These are phyloP conservation scores for Cardiospermum halicacabum DNA, from an alignment of 345 rosid species.

Conservation along the genomic window DNA sequence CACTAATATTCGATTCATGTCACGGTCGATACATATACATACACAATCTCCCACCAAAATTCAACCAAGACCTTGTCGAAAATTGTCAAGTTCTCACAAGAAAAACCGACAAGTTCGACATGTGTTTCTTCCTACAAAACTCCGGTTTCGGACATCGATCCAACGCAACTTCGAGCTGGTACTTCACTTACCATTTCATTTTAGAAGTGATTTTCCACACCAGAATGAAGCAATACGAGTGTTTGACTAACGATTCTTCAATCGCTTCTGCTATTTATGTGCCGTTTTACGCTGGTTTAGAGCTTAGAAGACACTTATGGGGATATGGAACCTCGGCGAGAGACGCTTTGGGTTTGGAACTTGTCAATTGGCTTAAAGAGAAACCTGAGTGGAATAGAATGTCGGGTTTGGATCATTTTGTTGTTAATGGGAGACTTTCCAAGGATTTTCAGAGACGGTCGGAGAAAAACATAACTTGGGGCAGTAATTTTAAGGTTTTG, in stretches of 20 bases:
- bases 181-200: constrained; percentile 31
- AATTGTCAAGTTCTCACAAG: constrained; percentile 28
- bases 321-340: constrained; percentile 25
- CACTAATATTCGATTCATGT: constrained; percentile 20
- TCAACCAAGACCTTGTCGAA: constrained; percentile 32
- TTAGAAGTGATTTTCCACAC: constrained; percentile 39
- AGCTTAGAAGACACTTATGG: constrained; percentile 43
- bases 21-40: constrained; percentile 35
- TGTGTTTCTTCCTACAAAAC: constrained; percentile 30
- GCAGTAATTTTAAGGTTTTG: constrained; percentile 35
- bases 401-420: constrained; percentile 44
- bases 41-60: constrained; percentile 30
- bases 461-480: constrained; percentile 28
- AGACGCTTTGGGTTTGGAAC: constrained; percentile 25
- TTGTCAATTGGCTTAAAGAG: constrained; percentile 31
- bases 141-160: constrained; percentile 37
- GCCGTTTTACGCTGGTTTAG: constrained; percentile 42
- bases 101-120: constrained; percentile 25
- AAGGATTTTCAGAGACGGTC: constrained; percentile 30
- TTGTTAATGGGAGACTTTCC: constrained; percentile 34
- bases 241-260: constrained; percentile 36
- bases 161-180: too few relatives aligned
- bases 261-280: constrained; percentile 41
- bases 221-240: constrained; percentile 39
- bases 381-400: constrained; percentile 36